Conservation (phyloP, 345 rosid species). For the Eucalyptus viminalis region DNA sequence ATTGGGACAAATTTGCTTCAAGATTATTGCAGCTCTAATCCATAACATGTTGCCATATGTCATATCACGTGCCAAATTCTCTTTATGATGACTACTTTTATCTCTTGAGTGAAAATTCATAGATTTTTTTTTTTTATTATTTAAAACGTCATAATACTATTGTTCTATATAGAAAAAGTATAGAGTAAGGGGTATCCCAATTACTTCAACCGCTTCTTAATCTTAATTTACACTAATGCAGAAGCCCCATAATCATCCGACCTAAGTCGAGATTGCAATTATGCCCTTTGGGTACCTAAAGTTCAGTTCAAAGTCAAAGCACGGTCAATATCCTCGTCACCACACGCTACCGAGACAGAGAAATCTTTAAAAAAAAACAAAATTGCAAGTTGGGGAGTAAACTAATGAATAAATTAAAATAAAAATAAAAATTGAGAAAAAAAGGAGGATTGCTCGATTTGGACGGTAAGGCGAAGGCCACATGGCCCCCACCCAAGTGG, state of each 20-base stretch:
- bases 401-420: not conserved
- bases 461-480: not conserved
- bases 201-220: not conserved
- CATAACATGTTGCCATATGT: not conserved
- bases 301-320: not conserved
- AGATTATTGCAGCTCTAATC: not conserved
- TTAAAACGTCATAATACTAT: rapidly evolving
- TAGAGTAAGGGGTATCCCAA: not conserved
- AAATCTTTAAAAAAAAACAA: not conserved
- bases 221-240: not conserved
- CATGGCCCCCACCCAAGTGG: not conserved
- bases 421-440: too few relatives aligned
- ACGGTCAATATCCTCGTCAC: not conserved
- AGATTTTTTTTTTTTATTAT: not conserved
- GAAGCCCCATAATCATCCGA: not conserved
- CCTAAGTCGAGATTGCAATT: not conserved
- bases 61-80: not conserved
- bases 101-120: rapidly evolving
- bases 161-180: not conserved
- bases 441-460: not conserved
- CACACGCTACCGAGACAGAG: not conserved
- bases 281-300: not conserved
- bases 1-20: not conserved
- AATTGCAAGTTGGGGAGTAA: not conserved
- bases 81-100: rapidly evolving